Conservation (phyloP, 345 rosid genomes). For the Melaleuca alternifolia region DNA sequence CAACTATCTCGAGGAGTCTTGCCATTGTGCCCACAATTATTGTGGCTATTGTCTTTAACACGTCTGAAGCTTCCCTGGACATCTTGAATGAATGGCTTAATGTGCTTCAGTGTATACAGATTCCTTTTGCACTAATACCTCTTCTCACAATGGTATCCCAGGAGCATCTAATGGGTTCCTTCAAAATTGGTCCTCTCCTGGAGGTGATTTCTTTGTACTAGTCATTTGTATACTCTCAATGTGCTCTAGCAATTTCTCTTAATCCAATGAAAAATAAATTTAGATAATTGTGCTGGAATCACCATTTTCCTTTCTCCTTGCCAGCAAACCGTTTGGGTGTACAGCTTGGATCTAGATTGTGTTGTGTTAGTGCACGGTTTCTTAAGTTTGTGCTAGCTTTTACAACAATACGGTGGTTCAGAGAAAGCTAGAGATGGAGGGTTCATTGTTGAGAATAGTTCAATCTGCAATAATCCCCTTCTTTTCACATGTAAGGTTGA, state of each 20-base stretch:
- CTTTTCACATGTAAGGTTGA: neutral
- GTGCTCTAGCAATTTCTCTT: neutral
- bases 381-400: neutral
- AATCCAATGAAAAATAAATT: neutral
- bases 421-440: neutral
- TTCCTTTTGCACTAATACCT: constrained; percentile 90
- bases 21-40: constrained; percentile 88
- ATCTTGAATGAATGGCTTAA: constrained; percentile 92
- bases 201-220: constrained; percentile 30
- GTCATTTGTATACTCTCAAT: neutral
- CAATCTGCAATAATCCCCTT: neutral
- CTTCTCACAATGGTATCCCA: constrained; percentile 82
- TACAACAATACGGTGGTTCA: neutral
- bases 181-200: constrained; percentile 59
- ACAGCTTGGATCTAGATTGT: neutral
- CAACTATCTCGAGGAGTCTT: constrained; percentile 75
- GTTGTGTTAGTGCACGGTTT: neutral
- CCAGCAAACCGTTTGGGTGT: neutral
- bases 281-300: neutral
- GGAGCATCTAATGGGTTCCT: constrained; percentile 78
- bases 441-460: neutral
- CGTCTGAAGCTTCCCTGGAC: constrained; percentile 78
- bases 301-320: neutral
- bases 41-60: constrained; percentile 63
- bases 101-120: constrained; percentile 92